These are phyloP conservation scores for Phytophthora europaea DNA, from an alignment of 352 stramenopile species.

Conservation along the genomic window DNA sequence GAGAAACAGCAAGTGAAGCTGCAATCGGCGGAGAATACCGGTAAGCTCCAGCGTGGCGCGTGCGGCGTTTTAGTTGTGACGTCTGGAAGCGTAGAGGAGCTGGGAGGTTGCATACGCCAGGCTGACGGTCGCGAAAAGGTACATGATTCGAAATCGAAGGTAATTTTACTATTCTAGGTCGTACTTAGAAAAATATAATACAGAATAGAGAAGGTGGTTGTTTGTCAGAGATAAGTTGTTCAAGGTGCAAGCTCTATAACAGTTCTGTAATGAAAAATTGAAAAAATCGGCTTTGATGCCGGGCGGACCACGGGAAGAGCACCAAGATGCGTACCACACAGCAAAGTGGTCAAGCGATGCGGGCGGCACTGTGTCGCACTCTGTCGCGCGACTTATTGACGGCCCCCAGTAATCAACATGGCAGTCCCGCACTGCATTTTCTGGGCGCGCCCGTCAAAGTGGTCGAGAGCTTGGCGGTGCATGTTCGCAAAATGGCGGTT, in stretches of 20 bases:
- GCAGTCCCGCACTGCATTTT: neutral
- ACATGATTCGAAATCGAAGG: neutral
- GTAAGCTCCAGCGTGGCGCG: neutral
- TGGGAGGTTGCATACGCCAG: neutral
- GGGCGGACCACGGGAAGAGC: neutral
- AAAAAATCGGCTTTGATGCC: neutral
- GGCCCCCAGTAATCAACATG: neutral
- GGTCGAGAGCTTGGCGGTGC: neutral
- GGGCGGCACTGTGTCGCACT: neutral
- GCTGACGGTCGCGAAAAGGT: neutral
- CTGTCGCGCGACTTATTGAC: neutral
- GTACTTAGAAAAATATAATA: neutral
- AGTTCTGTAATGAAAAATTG: neutral
- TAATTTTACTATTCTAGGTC: neutral
- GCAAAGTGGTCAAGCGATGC: neutral
- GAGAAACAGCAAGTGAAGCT: neutral
- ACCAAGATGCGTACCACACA: neutral
- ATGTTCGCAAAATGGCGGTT: constrained; percentile 4
- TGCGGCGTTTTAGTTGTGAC: neutral
- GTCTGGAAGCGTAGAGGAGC: neutral
- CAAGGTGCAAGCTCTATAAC: neutral
- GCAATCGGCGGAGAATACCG: neutral
- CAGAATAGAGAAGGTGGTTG: neutral
- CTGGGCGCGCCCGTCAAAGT: neutral
- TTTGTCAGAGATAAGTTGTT: neutral